Base-by-base conservation (phyloP, 768 basidiomycete genomes). In the Crepidotus variabilis region DNA sequence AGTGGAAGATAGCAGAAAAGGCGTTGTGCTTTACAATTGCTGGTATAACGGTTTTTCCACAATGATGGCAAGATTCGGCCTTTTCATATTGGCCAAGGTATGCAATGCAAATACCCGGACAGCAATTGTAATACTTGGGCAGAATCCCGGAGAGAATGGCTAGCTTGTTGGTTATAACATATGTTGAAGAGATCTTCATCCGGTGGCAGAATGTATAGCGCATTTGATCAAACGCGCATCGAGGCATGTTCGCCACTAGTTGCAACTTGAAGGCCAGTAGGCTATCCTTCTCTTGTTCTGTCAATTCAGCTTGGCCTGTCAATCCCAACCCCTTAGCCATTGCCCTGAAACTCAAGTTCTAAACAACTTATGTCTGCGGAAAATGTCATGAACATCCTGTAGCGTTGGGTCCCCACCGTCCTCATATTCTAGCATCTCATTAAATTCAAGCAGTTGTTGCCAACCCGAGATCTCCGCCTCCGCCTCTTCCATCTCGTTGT, bases 1-100 rank as follows among this genome's bases (percentile, higher is more conserved):
- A 67, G 18, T 4, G 73, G 72, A 14, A 77, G 52, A 55, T 77
- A 77, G 2, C 50, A 51, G 57, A 74, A 77, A 18, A 53, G 52
- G n/a, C 58, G 61, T 1, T 61, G 55, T 0, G 73, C 60, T 46
- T 46, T 28, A 8, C 28, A 3, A 28, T 28, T 28, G 6, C 33
- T 0, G 6, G 21, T 55, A 46, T n/a, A 53, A 14, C 51, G 43
- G 10, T 22, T 5, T 39, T 66, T 56, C 0, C n/a, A 34, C 57
- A 57, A 9, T 23, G 53, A 1, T 50, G 57, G 36, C 70, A 71
- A 1, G 22, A 16, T 1, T 54, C 51, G 1, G 50, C 20, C 3
- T 65, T 50, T 3, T 46, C 11, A 35, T 65, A 61, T 20, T 61
- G 32, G 1, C 65, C 64, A 1, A 69, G 69, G 50, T 67, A 76